Percentiles rank a stretch among this genome's conserved stretches.
Conservation (phyloP, 1,284 basidiomycete genomes). For the Ceratobasidium sp. region DNA sequence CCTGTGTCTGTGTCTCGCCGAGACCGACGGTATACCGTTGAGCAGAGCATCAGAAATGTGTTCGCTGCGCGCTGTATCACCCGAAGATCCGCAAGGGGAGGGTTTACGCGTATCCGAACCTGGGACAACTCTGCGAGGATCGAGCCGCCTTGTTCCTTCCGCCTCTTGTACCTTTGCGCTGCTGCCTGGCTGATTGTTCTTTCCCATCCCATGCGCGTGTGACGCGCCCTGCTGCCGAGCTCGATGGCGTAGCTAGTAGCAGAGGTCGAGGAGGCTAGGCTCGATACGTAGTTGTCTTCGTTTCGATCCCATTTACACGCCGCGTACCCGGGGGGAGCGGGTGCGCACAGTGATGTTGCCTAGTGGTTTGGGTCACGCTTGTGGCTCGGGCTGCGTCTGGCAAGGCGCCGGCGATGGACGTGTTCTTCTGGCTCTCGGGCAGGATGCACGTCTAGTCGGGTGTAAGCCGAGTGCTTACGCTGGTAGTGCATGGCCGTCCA, state of each 20-base stretch:
- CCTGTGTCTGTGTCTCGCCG: constrained; percentile 6
- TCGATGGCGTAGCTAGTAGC: neutral
- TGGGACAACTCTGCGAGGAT: constrained; percentile 25
- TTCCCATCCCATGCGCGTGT: neutral
- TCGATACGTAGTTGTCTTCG: too few species aligned
- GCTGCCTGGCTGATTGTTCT: neutral
- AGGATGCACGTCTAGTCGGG: neutral
- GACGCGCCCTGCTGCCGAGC: too few species aligned
- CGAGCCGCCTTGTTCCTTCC: neutral
- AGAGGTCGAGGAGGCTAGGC: too few species aligned
- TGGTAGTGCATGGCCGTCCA: neutral
- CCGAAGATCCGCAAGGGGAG: constrained; percentile 14
- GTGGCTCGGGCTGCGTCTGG: too few species aligned
- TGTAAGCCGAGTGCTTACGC: neutral
- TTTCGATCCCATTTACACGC: too few species aligned
- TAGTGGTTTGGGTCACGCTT: too few species aligned
- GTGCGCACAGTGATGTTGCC: too few species aligned
- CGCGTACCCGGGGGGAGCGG: too few species aligned
- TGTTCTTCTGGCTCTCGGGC: neutral
- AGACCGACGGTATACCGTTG: neutral
- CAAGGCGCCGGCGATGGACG: neutral
- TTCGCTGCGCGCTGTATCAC: neutral
- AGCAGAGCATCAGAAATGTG: constrained; percentile 24
- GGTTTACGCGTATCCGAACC: neutral
- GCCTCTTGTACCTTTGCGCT: neutral